Evolutionary conservation across 179 eudicot genomes (phyloP).

Genomic region (Silene coronaria): DNA sequence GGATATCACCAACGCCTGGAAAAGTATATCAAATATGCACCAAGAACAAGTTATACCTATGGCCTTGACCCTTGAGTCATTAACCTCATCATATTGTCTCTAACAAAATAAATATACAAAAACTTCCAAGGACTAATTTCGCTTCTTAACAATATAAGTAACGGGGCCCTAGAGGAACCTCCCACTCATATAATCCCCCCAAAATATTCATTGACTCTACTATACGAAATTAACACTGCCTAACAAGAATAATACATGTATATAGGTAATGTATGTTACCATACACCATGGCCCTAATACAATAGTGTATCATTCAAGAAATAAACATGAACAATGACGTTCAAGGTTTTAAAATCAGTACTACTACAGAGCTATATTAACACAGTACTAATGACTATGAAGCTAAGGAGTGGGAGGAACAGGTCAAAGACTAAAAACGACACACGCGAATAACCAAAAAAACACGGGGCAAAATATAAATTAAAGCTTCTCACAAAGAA

Average conservation of each 20-base stretch:
- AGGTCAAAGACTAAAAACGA: background rate
- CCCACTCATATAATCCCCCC: no score
- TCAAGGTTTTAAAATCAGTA: background rate
- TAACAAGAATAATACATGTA: background rate
- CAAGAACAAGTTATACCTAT: background rate
- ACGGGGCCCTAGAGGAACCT: no score
- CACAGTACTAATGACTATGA: background rate
- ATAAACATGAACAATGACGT: background rate
- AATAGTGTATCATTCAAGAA: background rate
- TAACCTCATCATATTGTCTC: background rate
- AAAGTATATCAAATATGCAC: background rate
- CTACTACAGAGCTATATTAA: background rate
- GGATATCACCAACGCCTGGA: background rate
- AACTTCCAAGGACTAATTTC: background rate
- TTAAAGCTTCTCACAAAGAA: background rate
- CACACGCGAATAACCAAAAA: background rate
- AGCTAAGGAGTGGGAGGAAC: background rate
- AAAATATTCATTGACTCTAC: background rate
- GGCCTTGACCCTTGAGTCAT: background rate
- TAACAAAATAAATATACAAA: background rate
- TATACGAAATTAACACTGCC: no score
- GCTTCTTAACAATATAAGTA: background rate
- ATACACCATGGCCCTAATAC: background rate
- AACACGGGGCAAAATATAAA: background rate
- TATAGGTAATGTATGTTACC: background rate